Evolutionary conservation across 1,284 basidiomycete species (phyloP), one percentile per base, ranked within the genome.

Genomic region (Phlebopus sp.): DNA sequence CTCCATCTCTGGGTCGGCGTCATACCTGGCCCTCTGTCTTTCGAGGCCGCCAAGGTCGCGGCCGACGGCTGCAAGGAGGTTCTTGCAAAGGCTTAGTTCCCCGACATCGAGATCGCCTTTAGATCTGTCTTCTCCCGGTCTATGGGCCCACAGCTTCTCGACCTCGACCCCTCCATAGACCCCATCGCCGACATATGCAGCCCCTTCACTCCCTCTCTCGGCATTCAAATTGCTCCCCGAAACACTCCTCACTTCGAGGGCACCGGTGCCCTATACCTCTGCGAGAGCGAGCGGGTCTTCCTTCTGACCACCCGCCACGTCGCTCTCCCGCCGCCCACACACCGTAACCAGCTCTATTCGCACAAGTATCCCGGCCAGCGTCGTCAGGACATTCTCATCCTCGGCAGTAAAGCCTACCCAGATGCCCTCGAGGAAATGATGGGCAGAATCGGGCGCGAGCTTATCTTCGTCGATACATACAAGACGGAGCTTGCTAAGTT

Each of bases 241-340:
- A 51, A 47, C 10, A 62, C 55, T 7, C 52, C 55, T 21, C 35
- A 50, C 41, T 13, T 44, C 30, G 59, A 66, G 47, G 68, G 69
- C 2, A 71, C 68, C 18, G 60, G 55, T 8, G 64, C 62, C 5
- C 55, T 73, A 46, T 72, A 63, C 55, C 40, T 73, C 52, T 31
- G 49, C 7, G 27, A 56, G 3, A 47, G 42, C 48, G 34, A 57
- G 5, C 58, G 37, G 47, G 41, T 68, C 50, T 55, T 57, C 43
- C 46, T 66, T 29, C 23, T 69, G 37, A 68, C 68, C 6, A 53
- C 59, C 27, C 49, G 60, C 7, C 67, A 69, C 41, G 55, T 62
- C 44, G 36, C 60, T 34, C 50, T 62, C 42, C 44, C 51, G 17
- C 53, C 52, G n/a, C n/a, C n/a, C n/a, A n/a, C n/a, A n/a, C n/a